phyloP scores from a whole-genome alignment of 2,329 filamentous ascomycete genomes.

The Talaromyces funiculosus region DNA sequence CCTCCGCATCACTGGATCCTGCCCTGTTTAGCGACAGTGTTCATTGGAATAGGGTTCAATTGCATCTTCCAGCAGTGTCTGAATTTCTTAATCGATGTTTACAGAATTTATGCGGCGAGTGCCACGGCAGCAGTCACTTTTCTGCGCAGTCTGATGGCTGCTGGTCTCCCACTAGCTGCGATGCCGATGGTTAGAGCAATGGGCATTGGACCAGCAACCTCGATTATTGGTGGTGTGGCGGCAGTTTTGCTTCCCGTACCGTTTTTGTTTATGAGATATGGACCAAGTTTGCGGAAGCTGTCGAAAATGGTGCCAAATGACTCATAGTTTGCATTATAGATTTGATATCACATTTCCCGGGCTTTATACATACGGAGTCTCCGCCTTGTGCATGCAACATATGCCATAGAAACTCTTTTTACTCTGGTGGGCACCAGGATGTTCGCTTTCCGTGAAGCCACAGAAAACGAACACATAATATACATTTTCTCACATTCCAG shows the following conservation, averaged over 20 bases:
- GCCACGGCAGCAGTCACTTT: constrained; percentile 42
- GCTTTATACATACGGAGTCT: not conserved
- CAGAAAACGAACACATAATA: no score
- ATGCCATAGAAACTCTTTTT: not conserved
- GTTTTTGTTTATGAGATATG: constrained; percentile 30
- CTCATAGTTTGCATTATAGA: not conserved
- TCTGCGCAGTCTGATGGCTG: constrained; percentile 38
- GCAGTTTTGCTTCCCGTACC: constrained; percentile 39
- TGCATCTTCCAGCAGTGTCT: constrained; percentile 44
- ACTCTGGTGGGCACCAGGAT: constrained; percentile 24
- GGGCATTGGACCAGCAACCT: constrained; percentile 39
- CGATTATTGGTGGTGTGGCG: constrained; percentile 39
- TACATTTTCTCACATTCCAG: no score
- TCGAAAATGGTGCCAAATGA: not conserved
- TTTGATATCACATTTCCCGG: not conserved
- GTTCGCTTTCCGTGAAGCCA: no score
- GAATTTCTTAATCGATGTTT: constrained; percentile 43
- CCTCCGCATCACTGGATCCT: constrained; percentile 8
- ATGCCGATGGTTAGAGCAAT: constrained; percentile 38
- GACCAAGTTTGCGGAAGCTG: not conserved
- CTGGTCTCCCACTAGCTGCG: constrained; percentile 31
- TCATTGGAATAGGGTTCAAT: constrained; percentile 46
- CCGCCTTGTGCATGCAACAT: not conserved
- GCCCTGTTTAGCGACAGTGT: constrained; percentile 18
- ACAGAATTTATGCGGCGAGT: constrained; percentile 38